Evolutionary conservation across 371 early-diverging fungal species (phyloP), one percentile per base, ranked within the genome.

Genomic region (Ecytonucleospora hepatopenaei): DNA sequence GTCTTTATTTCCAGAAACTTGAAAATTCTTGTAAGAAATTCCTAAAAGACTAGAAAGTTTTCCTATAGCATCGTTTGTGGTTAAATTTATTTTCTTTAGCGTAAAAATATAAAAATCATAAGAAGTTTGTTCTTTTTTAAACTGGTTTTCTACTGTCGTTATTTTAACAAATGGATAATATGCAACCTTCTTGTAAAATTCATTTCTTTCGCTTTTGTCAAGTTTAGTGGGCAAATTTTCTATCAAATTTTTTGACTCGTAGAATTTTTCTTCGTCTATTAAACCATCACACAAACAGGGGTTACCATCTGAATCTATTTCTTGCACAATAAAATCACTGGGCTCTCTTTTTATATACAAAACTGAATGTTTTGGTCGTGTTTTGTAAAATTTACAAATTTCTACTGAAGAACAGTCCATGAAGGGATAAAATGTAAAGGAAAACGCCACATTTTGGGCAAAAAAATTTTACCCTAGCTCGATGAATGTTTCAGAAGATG

Each of bases 1-100:
- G 80, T 97, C 98, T 77, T 97, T 97, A n/a, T 90, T 95, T 15
- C 98, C 98, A 0, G 93, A 91, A 81, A 86, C 88, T 1, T 89
- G 82, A 65, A 93, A 84, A 19, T 74, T 70, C 8, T 26, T 40
- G 0, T 32, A 35, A 1, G 64, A 40, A 2, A 67, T 59, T 35
- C 84, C 82, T 68, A 76, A 64, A 19, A 49, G 23, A 23, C 48
- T 72, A 3, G 69, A 34, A 27, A 78, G 31, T 24, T 70, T 57
- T 4, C 61, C 57, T 1, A 59, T 49, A 21, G 72, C 71, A 54
- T 73, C 71, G 15, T 60, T 46, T 31, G 73, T 73, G 30, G 64
- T 75, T 51, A 61, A 59, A 35, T 72, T 71, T 0, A 47, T 61
- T 35, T 78, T 78, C 19, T 65, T 73, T 16, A 78, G 28, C 23